Percentiles rank a stretch among this genome's conserved stretches.
phyloP scores from a whole-genome alignment of 2,329 filamentous ascomycete genomes.

The Exophiala mesophila region DNA sequence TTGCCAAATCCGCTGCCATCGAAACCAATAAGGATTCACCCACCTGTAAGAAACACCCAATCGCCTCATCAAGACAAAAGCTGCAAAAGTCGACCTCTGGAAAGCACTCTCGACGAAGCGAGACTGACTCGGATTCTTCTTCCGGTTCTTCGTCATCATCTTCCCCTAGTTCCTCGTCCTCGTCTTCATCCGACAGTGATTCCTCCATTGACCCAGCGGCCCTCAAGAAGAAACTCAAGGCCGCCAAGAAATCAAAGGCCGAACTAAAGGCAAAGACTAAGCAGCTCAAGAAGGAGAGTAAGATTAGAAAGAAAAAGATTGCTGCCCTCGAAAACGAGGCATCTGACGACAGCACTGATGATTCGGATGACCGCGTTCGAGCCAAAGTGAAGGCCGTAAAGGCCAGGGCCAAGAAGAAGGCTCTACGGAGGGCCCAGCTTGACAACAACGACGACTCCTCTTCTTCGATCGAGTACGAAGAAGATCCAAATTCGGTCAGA shows the following conservation, averaged over 20 bases:
- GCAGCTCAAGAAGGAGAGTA: conserved; percentile 9
- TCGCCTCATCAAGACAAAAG: conserved; percentile 6
- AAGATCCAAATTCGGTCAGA: conserved; percentile 13
- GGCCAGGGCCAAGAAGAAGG: conserved; percentile 5
- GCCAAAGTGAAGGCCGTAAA: conserved; percentile 2
- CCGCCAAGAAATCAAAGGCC: conserved; percentile 13
- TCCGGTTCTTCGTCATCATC: conserved; percentile 5
- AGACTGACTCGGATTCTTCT: conserved; percentile 7
- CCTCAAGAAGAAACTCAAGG: conserved; percentile 15
- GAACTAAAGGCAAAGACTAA: conserved; percentile 14
- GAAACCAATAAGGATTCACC: conserved; percentile 13
- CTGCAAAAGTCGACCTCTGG: conserved; percentile 7
- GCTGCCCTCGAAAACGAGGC: conserved; percentile 9
- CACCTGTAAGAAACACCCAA: conserved; percentile 9
- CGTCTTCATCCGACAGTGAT: conserved; percentile 14
- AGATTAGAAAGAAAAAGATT: conserved; percentile 2
- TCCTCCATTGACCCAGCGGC: conserved; percentile 9
- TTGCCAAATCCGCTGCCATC: conserved; percentile 5
- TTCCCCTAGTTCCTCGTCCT: conserved; percentile 9
- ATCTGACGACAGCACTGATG: conserved; percentile 6
- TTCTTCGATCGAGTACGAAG: conserved; percentile 9
- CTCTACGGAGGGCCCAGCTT: conserved; percentile 4
- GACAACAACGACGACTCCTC: conserved; percentile 8
- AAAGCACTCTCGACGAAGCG: conserved; percentile 5
- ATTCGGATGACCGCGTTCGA: conserved; percentile 3